Evolutionary conservation across 208 protist genomes (phyloP).

Genomic region (Trypanosoma brucei): DNA sequence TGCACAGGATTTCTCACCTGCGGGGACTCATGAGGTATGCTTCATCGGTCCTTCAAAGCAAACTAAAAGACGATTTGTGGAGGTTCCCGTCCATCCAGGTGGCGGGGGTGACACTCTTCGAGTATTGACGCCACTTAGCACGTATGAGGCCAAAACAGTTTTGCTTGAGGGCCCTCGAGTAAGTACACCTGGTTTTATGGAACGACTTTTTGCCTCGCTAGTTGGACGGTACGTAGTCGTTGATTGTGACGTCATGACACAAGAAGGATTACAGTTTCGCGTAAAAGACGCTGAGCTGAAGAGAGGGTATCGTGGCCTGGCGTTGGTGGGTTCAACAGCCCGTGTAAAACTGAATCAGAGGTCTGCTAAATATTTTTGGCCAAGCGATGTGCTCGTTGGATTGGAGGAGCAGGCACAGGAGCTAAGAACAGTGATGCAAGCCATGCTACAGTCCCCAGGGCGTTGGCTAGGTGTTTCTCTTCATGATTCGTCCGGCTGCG

Average conservation of each 20-base stretch:
- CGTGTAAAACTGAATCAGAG: conserved; percentile 55
- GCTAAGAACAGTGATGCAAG: conserved; percentile 23
- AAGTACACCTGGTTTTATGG: conserved; percentile 20
- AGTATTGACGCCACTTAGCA: conserved; percentile 14
- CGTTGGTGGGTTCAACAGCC: conserved; percentile 39
- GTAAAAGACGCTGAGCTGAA: conserved; percentile 40
- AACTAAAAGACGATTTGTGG: conserved; percentile 14
- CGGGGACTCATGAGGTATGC: conserved; percentile 31
- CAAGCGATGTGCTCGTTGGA: conserved; percentile 22
- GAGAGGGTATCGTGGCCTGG: conserved; percentile 49
- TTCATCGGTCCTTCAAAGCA: conserved; percentile 1
- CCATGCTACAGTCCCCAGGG: conserved; percentile 22
- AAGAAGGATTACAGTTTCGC: conserved; percentile 35
- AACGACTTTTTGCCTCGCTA: conserved; percentile 39
- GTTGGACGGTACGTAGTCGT: conserved; percentile 47
- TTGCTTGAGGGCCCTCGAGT: conserved; percentile 29
- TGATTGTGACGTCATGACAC: conserved; percentile 32
- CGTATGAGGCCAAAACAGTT: conserved; percentile 24
- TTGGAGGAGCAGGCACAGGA: conserved; percentile 29
- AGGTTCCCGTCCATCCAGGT: neutral
- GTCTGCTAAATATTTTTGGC: neutral
- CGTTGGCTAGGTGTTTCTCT: conserved; percentile 37
- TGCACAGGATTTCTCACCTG: conserved; percentile 43
- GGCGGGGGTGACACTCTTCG: neutral
- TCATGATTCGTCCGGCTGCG: conserved; percentile 48